Conservation (phyloP, 2,329 filamentous ascomycete genomes). For the Exserohilum rostratum region DNA sequence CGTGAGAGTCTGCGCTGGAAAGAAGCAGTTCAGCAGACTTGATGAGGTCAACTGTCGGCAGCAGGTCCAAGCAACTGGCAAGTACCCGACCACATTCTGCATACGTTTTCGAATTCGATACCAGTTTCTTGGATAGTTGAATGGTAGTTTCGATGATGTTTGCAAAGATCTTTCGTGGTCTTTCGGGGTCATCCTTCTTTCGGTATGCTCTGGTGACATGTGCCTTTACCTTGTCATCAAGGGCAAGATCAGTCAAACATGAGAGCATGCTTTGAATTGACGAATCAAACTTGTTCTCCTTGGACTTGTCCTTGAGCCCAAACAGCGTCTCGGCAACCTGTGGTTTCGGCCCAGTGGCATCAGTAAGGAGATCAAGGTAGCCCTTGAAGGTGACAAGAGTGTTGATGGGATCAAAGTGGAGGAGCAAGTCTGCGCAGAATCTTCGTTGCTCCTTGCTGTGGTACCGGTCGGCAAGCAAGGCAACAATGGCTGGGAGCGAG, state of each 20-base stretch:
- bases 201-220: constrained; percentile 42
- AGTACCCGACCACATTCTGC: constrained; percentile 69
- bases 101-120: constrained; percentile 47
- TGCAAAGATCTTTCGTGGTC: constrained; percentile 42
- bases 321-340: constrained; percentile 75
- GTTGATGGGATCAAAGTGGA: constrained; percentile 73
- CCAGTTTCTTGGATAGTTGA: constrained; percentile 68
- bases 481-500: constrained; percentile 84
- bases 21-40: constrained; percentile 84
- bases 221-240: constrained; percentile 38
- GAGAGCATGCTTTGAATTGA: constrained; percentile 48
- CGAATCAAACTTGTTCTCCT: constrained; percentile 49
- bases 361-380: constrained; percentile 74
- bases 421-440: constrained; percentile 78
- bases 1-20: constrained; percentile 72
- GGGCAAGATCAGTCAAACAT: constrained; percentile 47
- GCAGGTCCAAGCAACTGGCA: constrained; percentile 78
- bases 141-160: constrained; percentile 51
- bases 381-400: constrained; percentile 77
- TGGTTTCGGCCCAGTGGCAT: constrained; percentile 77
- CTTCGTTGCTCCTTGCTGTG: constrained; percentile 74
- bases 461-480: constrained; percentile 91
- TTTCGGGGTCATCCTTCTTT: constrained; percentile 32
- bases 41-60: constrained; percentile 88
- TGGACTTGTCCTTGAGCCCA: constrained; percentile 57